Percentiles rank a stretch among this genome's conserved stretches.
Evolutionary conservation across 2,329 filamentous ascomycete genomes (phyloP).

Genomic region (Dryadomyces sulphureus): DNA sequence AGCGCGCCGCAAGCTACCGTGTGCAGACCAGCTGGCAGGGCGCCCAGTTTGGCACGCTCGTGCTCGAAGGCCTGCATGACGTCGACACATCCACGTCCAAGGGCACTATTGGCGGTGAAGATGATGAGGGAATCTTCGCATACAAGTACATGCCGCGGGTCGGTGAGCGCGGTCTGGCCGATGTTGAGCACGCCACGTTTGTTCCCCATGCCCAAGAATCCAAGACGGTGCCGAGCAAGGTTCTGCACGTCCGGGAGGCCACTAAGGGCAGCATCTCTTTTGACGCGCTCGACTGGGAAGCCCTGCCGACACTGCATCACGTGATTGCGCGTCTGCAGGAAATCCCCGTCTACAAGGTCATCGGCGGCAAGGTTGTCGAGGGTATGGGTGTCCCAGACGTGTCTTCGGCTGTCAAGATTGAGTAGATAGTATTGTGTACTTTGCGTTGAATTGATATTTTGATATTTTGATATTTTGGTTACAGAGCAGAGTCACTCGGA

Average conservation of each 20-base stretch:
- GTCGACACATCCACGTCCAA: slow-evolving; percentile 5
- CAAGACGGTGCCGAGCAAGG: slow-evolving; percentile 15
- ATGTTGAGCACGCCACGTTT: slow-evolving; percentile 35
- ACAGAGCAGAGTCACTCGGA: too few relatives aligned
- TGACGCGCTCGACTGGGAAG: slow-evolving; percentile 33
- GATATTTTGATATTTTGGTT: background rate
- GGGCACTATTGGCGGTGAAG: slow-evolving; percentile 15
- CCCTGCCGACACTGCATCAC: slow-evolving; percentile 46
- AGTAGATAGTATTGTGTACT: too few relatives aligned
- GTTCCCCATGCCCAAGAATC: slow-evolving; percentile 21
- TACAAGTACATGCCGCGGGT: slow-evolving; percentile 44
- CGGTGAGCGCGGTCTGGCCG: slow-evolving; percentile 32
- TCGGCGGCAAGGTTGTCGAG: slow-evolving; percentile 39
- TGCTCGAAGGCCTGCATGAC: slow-evolving; percentile 10
- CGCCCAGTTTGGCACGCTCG: slow-evolving; percentile 14
- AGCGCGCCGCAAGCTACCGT: slow-evolving; percentile 18
- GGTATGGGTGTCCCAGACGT: slow-evolving; percentile 36
- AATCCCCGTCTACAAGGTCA: slow-evolving; percentile 40
- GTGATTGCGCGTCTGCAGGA: slow-evolving; percentile 35
- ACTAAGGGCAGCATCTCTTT: slow-evolving; percentile 30
- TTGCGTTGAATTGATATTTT: background rate
- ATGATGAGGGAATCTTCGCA: slow-evolving; percentile 34
- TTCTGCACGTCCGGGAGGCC: slow-evolving; percentile 21
- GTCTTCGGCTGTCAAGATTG: slow-evolving; percentile 2
- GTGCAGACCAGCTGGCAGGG: slow-evolving; percentile 26